phyloP scores from a whole-genome alignment of 768 basidiomycete genomes.

The Suillus placidus region DNA sequence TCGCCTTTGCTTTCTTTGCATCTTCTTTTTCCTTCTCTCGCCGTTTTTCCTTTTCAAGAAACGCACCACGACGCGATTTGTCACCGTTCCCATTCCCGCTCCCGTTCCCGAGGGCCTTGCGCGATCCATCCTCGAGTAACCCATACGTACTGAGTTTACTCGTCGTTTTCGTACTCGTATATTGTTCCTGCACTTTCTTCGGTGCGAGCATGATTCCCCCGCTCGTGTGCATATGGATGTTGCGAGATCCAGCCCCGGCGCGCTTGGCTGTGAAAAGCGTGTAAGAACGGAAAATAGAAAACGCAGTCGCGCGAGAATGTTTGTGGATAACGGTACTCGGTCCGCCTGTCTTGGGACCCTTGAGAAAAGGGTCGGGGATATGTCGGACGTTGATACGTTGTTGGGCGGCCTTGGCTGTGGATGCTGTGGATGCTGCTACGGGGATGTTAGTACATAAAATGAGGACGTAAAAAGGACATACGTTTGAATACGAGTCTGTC shows the following conservation, averaged over 20 bases:
- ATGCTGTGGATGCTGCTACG: conserved; percentile 39
- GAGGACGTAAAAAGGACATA: conserved; percentile 26
- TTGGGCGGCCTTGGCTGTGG: conserved; percentile 60
- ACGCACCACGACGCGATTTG: conserved; percentile 18
- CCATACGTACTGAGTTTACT: conserved; percentile 69
- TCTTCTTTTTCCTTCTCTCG: conserved; percentile 17
- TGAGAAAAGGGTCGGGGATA: conserved; percentile 51
- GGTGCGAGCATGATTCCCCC: conserved; percentile 65
- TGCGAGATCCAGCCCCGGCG: conserved; percentile 15
- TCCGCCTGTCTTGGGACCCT: conserved; percentile 47
- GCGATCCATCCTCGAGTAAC: conserved; percentile 51
- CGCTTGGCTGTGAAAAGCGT: conserved; percentile 23
- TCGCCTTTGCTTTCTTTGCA: conserved; percentile 21
- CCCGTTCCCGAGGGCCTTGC: conserved; percentile 12
- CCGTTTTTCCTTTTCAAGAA: conserved; percentile 27
- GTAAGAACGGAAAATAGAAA: conserved; percentile 76
- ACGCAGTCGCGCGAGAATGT: conserved; percentile 77
- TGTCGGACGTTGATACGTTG: conserved; percentile 69
- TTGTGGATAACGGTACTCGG: conserved; percentile 76
- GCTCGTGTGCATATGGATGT: conserved; percentile 32
- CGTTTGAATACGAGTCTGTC: conserved; percentile 42
- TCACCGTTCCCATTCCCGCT: conserved; percentile 17
- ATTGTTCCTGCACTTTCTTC: conserved; percentile 76
- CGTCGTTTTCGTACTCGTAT: conserved; percentile 75
- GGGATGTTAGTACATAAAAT: conserved; percentile 3